Conservation (phyloP, 1,139 yeast species). For the Yamadazyma atlantica region DNA sequence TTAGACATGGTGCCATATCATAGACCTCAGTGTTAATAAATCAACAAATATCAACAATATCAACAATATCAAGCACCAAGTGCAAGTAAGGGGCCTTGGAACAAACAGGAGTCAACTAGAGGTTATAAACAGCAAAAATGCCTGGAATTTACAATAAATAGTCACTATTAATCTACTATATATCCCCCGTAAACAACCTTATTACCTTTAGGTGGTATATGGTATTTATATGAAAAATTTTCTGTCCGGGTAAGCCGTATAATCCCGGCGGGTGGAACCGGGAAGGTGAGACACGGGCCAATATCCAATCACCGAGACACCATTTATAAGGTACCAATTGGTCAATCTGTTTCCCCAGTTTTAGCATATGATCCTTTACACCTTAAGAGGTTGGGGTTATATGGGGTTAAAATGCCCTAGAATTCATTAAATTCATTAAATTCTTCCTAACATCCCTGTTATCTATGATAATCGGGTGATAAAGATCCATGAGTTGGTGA, state of each 20-base stretch:
- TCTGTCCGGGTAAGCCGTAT: conserved; percentile 1
- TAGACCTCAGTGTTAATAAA: background rate
- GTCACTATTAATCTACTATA: background rate
- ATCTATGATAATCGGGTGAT: background rate
- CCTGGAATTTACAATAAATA: background rate
- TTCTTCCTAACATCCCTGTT: background rate
- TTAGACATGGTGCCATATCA: conserved; percentile 1
- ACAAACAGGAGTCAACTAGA: background rate
- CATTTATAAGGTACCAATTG: background rate
- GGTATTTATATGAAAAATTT: conserved; percentile 3
- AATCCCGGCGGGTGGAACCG: background rate
- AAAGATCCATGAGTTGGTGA: background rate
- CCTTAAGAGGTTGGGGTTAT: too few species aligned
- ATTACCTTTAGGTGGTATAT: background rate
- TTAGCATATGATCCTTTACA: too few species aligned
- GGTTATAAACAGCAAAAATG: too few species aligned
- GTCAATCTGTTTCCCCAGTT: too few species aligned
- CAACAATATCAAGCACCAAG: background rate
- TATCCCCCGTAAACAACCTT: background rate
- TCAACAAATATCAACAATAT: too few species aligned
- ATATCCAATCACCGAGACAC: conserved; percentile 1
- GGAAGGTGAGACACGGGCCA: conserved; percentile 1
- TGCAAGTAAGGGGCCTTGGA: background rate
- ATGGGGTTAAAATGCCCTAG: too few species aligned
- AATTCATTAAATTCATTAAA: too few species aligned